Evolutionary conservation across 192 early-diverging fungal genomes (phyloP).

Genomic region (Umbelopsis vinacea): DNA sequence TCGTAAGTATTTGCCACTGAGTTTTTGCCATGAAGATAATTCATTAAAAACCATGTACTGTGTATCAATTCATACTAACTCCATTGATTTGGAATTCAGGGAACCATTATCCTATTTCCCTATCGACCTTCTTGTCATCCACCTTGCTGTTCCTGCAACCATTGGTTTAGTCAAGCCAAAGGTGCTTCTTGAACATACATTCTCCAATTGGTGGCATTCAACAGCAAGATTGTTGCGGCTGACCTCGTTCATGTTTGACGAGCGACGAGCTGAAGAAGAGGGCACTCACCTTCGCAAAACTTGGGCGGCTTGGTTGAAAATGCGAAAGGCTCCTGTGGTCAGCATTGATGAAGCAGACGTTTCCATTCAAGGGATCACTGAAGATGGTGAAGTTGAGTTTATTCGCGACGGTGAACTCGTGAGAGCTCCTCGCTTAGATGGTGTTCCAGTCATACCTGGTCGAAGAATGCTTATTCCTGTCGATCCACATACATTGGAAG

Average conservation of each 20-base stretch:
- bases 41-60: neutral
- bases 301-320: constrained; percentile 57
- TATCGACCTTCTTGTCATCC: constrained; percentile 72
- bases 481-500: constrained; percentile 51
- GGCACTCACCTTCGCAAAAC: constrained; percentile 54
- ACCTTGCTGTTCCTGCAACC: constrained; percentile 72
- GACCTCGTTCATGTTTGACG: constrained; percentile 81
- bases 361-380: constrained; percentile 28
- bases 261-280: constrained; percentile 75
- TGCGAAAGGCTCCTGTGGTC: constrained; percentile 18
- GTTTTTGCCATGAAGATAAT: neutral
- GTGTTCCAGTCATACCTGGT: constrained; percentile 73
- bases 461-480: constrained; percentile 83
- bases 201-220: constrained; percentile 69
- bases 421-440: constrained; percentile 85
- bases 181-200: constrained; percentile 44
- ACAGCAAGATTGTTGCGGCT: constrained; percentile 69
- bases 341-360: constrained; percentile 42
- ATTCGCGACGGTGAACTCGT: constrained; percentile 66
- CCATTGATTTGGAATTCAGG: neutral
- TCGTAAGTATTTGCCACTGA: constrained; percentile 49
- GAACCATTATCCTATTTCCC: constrained; percentile 57
- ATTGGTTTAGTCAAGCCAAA: constrained; percentile 65
- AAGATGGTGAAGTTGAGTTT: constrained; percentile 52
- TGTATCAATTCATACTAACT: no score